These are phyloP conservation scores for Pulicaria dysenterica DNA, from an alignment of 129 eudicot genomes.

Conservation along the genomic window DNA sequence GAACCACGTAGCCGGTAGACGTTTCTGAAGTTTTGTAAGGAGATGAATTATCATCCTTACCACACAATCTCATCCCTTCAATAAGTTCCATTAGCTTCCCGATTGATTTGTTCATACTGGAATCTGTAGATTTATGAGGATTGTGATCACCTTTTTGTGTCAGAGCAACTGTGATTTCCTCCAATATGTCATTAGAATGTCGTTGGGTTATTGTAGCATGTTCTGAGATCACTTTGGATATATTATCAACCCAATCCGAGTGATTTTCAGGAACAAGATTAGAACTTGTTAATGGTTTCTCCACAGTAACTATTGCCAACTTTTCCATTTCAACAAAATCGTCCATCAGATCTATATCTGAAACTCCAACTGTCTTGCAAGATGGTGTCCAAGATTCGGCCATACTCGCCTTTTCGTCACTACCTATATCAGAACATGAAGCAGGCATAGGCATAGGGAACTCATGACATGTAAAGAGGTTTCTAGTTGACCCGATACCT, in stretches of 20 bases:
- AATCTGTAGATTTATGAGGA: slow-evolving; percentile 21
- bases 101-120: slow-evolving; percentile 45
- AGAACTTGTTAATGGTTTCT: slow-evolving; percentile 43
- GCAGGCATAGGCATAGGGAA: slow-evolving; percentile 38
- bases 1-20: slow-evolving; percentile 61
- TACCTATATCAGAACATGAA: slow-evolving; percentile 66
- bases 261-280: slow-evolving; percentile 30
- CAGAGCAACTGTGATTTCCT: slow-evolving; percentile 43
- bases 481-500: not conserved
- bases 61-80: slow-evolving; percentile 53
- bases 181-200: slow-evolving; percentile 40
- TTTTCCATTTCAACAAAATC: slow-evolving; percentile 98
- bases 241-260: slow-evolving; percentile 43
- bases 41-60: slow-evolving; percentile 30
- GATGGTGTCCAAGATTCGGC: slow-evolving; percentile 67
- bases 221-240: slow-evolving; percentile 42
- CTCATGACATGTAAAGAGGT: slow-evolving; percentile 27
- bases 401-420: slow-evolving; percentile 75
- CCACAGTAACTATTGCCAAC: slow-evolving; percentile 62
- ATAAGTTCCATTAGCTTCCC: slow-evolving; percentile 63
- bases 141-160: slow-evolving; percentile 21
- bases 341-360: slow-evolving; percentile 82
- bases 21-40: slow-evolving; percentile 38
- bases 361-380: slow-evolving; percentile 48
- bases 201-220: slow-evolving; percentile 38